Conservation (phyloP, 176 grass and related monocot species). For the Oryza punctata region DNA sequence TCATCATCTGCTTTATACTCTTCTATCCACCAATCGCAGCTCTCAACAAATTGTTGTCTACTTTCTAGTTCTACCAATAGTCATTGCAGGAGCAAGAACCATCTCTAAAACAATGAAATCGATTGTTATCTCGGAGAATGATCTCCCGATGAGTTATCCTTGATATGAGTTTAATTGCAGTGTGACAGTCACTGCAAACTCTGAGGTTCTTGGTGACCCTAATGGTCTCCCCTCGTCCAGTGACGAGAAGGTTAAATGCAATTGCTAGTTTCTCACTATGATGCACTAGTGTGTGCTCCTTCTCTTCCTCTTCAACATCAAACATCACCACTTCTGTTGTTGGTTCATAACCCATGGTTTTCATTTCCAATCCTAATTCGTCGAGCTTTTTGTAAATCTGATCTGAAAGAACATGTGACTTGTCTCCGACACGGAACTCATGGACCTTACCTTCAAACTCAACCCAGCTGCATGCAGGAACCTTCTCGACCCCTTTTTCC, state of each 20-base stretch:
- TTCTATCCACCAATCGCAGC: conserved; percentile 39
- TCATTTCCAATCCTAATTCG: conserved; percentile 59
- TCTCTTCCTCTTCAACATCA: conserved; percentile 68
- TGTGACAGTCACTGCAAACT: conserved; percentile 64
- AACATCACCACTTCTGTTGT: conserved; percentile 73
- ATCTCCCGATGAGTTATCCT: conserved; percentile 54
- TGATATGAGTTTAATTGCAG: conserved; percentile 60
- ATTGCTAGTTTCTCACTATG: conserved; percentile 72
- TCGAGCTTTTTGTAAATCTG: conserved; percentile 57
- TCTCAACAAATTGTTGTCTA: too few relatives aligned
- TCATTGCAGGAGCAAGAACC: conserved; percentile 66
- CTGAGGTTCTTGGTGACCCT: conserved; percentile 68
- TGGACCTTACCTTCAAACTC: conserved; percentile 56
- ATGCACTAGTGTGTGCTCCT: conserved; percentile 64
- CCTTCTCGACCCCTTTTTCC: conserved; percentile 50
- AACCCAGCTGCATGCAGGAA: conserved; percentile 66
- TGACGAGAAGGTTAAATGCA: conserved; percentile 57
- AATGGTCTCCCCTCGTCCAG: conserved; percentile 46
- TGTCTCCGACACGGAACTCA: conserved; percentile 67
- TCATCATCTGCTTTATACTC: conserved; percentile 30
- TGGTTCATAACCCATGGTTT: conserved; percentile 58
- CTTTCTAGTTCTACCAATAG: conserved; percentile 53
- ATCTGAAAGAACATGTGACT: conserved; percentile 46
- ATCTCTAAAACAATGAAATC: conserved; percentile 73
- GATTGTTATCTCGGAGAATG: conserved; percentile 61